Conservation (phyloP, 192 early-diverging fungal species). For the Entomortierella chlamydospora region DNA sequence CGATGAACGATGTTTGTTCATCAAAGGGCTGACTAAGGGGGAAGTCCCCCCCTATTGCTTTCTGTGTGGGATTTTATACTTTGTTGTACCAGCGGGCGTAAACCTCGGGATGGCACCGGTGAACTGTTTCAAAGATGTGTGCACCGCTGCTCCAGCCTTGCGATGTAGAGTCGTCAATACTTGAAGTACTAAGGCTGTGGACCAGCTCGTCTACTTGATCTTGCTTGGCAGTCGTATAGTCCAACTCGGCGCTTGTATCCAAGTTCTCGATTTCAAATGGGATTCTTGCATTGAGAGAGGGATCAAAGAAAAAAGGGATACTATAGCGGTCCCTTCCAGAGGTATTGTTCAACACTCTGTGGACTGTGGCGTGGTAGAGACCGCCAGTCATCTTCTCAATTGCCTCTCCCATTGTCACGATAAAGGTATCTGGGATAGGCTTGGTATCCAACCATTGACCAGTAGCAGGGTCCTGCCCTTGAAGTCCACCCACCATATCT, state of each 20-base stretch:
- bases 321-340: slow-evolving; percentile 63
- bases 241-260: slow-evolving; percentile 6
- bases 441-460: slow-evolving; percentile 73
- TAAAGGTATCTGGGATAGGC: slow-evolving; percentile 67
- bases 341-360: slow-evolving; percentile 67
- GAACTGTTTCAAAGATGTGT: slow-evolving; percentile 48
- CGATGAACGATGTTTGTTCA: too few relatives aligned
- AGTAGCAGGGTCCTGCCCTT: slow-evolving; percentile 66
- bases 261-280: slow-evolving; percentile 34
- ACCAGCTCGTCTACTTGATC: not conserved
- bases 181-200: slow-evolving; percentile 6
- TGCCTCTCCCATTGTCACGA: slow-evolving; percentile 75
- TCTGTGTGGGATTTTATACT: not conserved
- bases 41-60: too few relatives aligned
- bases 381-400: slow-evolving; percentile 65
- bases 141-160: slow-evolving; percentile 41
- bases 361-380: slow-evolving; percentile 65
- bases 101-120: slow-evolving; percentile 51
- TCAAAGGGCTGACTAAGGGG: not conserved
- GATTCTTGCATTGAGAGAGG: slow-evolving; percentile 54
- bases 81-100: slow-evolving; percentile 23
- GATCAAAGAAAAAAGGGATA: slow-evolving; percentile 68
- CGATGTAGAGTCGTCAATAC: not conserved
- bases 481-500: slow-evolving; percentile 68
- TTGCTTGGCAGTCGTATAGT: slow-evolving; percentile 2